Base-by-base conservation (phyloP, 179 eudicot species). In the Carnegiea gigantea region DNA sequence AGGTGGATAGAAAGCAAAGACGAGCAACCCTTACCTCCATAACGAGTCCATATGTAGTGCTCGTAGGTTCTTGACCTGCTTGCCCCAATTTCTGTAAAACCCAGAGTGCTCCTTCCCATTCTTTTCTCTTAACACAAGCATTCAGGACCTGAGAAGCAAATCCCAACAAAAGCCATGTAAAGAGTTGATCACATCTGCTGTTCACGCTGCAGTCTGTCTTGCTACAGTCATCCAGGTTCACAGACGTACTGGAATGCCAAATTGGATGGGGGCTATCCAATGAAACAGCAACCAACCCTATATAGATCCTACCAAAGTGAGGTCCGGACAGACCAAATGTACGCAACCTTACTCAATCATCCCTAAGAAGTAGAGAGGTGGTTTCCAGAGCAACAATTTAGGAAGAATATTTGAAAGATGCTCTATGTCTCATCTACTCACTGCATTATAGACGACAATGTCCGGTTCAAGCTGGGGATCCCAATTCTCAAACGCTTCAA, bases 31-130 rank as follows among this genome's bases (percentile, higher is more conserved):
- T 87, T 88, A 95, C 99, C 98, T 95, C 99, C 99, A 95, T 95
- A 77, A 89, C 91, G 80, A 95, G 94, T 82, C 99, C 99, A 77
- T 95, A 94, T 62, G 98, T 95, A 24, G 95, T 85, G 84, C 89
- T 87, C 67, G 97, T 84, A 77, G 99, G 97, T 80, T 76, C 86
- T 83, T 86, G 88, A 28, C 89, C 88, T 38, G 78, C 87, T 88
- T 91, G 90, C 82, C 86, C 87, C 82, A 95, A 84, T 87, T 94
- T 94, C 85, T 95, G 96, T 88, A 95, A 81, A 36, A 94, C 96
- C 99, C 99, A 95, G 76, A 91, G 85, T 40, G 99, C 98, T 81
- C 99, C 99, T 86, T 94, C 97, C 92, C 93, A 94, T 60, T 92
- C 90, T 86, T 95, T 90, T 78, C 97, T 90, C 77, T 68, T 86